These are phyloP conservation scores for Rubroboletus pulcherrimus DNA, from an alignment of 768 basidiomycete genomes.

Conservation along the genomic window DNA sequence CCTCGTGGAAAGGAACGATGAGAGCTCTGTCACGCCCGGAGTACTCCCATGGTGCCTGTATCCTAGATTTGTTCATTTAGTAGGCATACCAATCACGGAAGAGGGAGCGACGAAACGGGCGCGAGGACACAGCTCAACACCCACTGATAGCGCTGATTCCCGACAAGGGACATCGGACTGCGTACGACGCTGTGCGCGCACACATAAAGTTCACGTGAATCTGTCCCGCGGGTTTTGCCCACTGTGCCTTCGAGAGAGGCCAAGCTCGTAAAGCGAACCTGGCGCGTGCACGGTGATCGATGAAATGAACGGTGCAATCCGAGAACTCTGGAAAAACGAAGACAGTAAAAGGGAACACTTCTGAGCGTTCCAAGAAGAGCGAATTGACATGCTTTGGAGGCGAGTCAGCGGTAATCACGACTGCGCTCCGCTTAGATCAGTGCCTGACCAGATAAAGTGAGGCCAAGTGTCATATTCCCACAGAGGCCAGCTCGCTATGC, in stretches of 20 bases:
- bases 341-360: slow-evolving; percentile 8
- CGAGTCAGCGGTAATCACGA: slow-evolving; percentile 24
- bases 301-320: slow-evolving; percentile 23
- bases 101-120: background rate
- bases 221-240: slow-evolving; percentile 1
- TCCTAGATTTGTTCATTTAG: background rate
- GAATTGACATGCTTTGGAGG: slow-evolving; percentile 25
- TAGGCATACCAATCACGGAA: background rate
- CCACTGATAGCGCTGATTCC: background rate
- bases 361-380: slow-evolving; percentile 13
- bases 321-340: slow-evolving; percentile 27
- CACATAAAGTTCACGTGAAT: slow-evolving; percentile 6
- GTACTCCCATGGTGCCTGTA: background rate
- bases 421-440: slow-evolving; percentile 22
- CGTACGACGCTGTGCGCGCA: background rate
- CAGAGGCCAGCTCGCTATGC: slow-evolving; percentile 8
- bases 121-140: background rate
- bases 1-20: background rate
- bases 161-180: background rate
- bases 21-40: slow-evolving; percentile 15
- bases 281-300: slow-evolving; percentile 17
- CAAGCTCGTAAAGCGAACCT: slow-evolving; percentile 17
- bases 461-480: slow-evolving; percentile 20
- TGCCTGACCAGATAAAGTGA: slow-evolving; percentile 30
- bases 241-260: slow-evolving; percentile 9